These are phyloP conservation scores for Perilla frutescens DNA, from an alignment of 257 asterid species.

Conservation along the genomic window DNA sequence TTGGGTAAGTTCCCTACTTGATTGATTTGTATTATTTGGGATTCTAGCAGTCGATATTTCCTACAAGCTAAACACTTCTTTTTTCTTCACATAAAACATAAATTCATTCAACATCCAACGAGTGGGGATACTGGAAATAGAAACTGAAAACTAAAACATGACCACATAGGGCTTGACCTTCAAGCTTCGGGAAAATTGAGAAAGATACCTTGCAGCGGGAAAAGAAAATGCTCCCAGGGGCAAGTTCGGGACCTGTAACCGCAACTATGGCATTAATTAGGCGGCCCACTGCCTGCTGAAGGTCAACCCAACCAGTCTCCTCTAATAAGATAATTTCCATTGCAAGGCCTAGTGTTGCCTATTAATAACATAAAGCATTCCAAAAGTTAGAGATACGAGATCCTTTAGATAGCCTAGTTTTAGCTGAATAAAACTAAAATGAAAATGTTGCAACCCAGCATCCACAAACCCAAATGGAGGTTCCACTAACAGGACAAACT, in stretches of 20 bases:
- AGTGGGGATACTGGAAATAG: neutral
- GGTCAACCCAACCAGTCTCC: constrained; percentile 90
- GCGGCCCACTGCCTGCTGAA: constrained; percentile 96
- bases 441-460: constrained; percentile 32
- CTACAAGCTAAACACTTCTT: neutral
- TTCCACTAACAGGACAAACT: constrained; percentile 6
- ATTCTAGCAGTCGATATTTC: neutral
- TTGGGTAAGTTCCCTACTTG: constrained; percentile 1
- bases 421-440: constrained; percentile 20
- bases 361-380: constrained; percentile 36
- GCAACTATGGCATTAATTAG: constrained; percentile 97
- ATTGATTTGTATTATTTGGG: neutral
- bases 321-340: constrained; percentile 91
- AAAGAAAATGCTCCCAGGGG: constrained; percentile 96
- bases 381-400: constrained; percentile 7
- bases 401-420: constrained; percentile 28
- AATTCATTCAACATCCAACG: constrained; percentile 11
- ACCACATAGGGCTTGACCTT: constrained; percentile 16
- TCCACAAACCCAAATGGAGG: constrained; percentile 10
- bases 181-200: constrained; percentile 35
- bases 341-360: constrained; percentile 96
- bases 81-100: constrained; percentile 7
- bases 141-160: neutral
- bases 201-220: constrained; percentile 92
- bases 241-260: constrained; percentile 97